Evolutionary conservation across 208 protist species (phyloP), one percentile per base, ranked within the genome.

Genomic region (Balamuthia mandrillaris): DNA sequence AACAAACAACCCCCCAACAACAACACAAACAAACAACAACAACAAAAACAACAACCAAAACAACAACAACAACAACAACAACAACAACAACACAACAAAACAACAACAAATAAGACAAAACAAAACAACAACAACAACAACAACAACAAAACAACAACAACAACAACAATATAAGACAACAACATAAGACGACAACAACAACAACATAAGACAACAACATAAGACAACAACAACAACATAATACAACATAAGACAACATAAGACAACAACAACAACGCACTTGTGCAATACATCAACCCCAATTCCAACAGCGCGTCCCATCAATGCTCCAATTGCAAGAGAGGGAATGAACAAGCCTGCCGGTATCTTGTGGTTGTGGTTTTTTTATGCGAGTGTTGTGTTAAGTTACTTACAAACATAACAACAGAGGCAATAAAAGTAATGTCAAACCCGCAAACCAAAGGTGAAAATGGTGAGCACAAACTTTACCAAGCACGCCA

Each of bases 341-440:
- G 68, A n/a, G 12, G 68, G 68, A 54, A 78, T 54, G 45, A 78
- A 78, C 68, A 78, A 45, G 35, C 68, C 68, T 3, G 29, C 68
- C 5, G 68, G 68, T 29, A 78, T 37, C 60, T n/a, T n/a, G n/a
- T n/a, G n/a, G n/a, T n/a, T n/a, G n/a, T n/a, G n/a, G n/a, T n/a
- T n/a, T n/a, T n/a, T n/a, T n/a, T n/a, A n/a, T 68, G 60, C 47
- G 18, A 65, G n/a, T 7, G n/a, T 29, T 10, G 6, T 21, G 10
- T 24, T 65, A 24, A 9, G 24, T 35, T 29, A 65, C 56, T 35
- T 42, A 12, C 7, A 0, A 12, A 18, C 2, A 24, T 31, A 7
- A 29, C 60, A 42, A 18, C 0, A 54, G 47, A 6, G 24, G 16
- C 52, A 29, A 16, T 18, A n/a, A 63, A 24, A 4, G 3, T 5